phyloP scores from a whole-genome alignment of 1,284 basidiomycete species.

The Meira miltonrushii region DNA sequence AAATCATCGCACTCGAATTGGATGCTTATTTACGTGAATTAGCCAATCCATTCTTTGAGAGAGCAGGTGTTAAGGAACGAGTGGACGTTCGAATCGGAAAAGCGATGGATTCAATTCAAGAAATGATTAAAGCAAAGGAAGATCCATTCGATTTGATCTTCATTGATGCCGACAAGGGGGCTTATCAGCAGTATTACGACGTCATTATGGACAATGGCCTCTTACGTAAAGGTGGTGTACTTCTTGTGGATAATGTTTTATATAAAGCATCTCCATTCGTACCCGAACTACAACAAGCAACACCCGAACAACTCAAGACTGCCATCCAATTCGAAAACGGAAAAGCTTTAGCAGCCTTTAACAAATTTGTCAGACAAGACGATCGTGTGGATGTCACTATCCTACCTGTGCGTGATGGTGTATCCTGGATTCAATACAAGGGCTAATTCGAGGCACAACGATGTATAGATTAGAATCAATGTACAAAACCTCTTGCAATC shows the following conservation, averaged over 20 bases:
- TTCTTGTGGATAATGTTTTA: constrained; percentile 51
- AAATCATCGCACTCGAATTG: constrained; percentile 48
- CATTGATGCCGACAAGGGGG: constrained; percentile 53
- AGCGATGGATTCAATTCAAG: constrained; percentile 36
- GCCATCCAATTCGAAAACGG: constrained; percentile 26
- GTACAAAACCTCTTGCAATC: no score
- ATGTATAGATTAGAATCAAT: background rate
- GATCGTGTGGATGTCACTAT: constrained; percentile 36
- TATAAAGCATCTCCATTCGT: constrained; percentile 42
- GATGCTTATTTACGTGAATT: constrained; percentile 46
- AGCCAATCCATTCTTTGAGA: constrained; percentile 38
- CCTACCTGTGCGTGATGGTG: constrained; percentile 49
- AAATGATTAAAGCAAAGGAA: constrained; percentile 22
- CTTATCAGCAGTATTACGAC: constrained; percentile 42
- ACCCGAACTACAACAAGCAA: constrained; percentile 14
- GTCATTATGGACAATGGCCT: constrained; percentile 36
- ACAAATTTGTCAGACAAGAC: constrained; percentile 38
- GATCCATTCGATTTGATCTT: constrained; percentile 51
- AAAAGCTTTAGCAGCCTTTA: constrained; percentile 44
- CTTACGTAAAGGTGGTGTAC: constrained; percentile 33
- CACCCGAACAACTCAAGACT: background rate
- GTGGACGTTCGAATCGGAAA: constrained; percentile 43
- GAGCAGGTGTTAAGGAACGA: constrained; percentile 39
- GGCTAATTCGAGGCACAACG: background rate
- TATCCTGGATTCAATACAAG: constrained; percentile 39